A percentile compares a stretch with the other conserved stretches of the same genome.
Evolutionary conservation across 139 green algal species (phyloP).

Genomic region (Chlorella sorokiniana): DNA sequence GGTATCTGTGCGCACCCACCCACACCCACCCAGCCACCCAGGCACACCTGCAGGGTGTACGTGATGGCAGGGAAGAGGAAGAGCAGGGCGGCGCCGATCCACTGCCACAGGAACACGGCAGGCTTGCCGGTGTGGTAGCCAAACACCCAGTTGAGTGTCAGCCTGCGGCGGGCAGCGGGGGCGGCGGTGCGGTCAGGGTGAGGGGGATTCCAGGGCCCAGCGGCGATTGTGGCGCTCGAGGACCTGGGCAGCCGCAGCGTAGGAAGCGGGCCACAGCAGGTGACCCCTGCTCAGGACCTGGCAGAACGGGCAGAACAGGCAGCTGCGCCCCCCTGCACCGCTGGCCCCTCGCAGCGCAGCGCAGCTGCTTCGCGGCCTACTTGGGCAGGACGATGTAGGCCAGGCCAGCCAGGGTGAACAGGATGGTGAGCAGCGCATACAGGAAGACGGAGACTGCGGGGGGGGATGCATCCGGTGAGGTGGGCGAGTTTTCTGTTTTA

Average conservation of each 20-base stretch:
- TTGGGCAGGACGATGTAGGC: constrained; percentile 35
- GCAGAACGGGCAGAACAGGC: too few relatives aligned
- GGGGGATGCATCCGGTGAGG: too few relatives aligned
- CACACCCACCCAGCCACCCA: neutral
- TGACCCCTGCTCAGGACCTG: too few relatives aligned
- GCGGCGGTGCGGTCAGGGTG: too few relatives aligned
- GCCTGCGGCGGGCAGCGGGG: neutral
- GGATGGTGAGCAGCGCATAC: constrained; percentile 36
- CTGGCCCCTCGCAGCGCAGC: neutral
- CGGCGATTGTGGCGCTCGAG: too few relatives aligned
- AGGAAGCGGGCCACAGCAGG: too few relatives aligned
- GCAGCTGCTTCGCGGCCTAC: neutral
- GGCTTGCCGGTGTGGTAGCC: constrained; percentile 38
- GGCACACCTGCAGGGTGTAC: constrained; percentile 26
- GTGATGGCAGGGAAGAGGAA: constrained; percentile 45
- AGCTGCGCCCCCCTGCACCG: too few relatives aligned
- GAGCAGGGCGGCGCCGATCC: constrained; percentile 39
- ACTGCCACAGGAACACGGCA: constrained; percentile 47
- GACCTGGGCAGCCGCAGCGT: too few relatives aligned
- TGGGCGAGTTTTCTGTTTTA: too few relatives aligned
- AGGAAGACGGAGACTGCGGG: constrained; percentile 18
- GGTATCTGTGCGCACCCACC: too few relatives aligned
- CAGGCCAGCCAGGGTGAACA: constrained; percentile 42
- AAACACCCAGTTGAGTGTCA: constrained; percentile 25
- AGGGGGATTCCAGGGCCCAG: too few relatives aligned